These are phyloP conservation scores for Ajuga chamaepitys DNA, from an alignment of 257 asterid genomes.

Conservation along the genomic window DNA sequence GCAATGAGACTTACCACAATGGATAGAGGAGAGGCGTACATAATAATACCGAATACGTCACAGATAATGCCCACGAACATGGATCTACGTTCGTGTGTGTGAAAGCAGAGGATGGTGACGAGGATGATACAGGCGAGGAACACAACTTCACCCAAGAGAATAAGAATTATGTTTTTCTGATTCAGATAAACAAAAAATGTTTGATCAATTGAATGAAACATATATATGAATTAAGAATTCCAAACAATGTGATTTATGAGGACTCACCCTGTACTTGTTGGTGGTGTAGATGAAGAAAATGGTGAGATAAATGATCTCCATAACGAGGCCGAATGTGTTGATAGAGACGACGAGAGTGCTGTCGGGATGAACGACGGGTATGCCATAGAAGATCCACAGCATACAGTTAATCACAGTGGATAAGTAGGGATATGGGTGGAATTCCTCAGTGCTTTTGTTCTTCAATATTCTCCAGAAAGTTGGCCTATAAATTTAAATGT, in stretches of 20 bases:
- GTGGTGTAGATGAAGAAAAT: slow-evolving; percentile 18
- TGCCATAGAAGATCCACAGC: slow-evolving; percentile 65
- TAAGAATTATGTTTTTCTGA: slow-evolving; percentile 23
- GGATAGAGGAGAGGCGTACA: slow-evolving; percentile 62
- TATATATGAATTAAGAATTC: neutral
- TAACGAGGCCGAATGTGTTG: slow-evolving; percentile 35
- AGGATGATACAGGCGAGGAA: slow-evolving; percentile 12
- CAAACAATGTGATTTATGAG: too few relatives aligned
- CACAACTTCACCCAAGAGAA: slow-evolving; percentile 16
- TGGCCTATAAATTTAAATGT: slow-evolving; percentile 35
- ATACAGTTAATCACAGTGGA: slow-evolving; percentile 49
- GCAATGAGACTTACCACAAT: slow-evolving; percentile 31
- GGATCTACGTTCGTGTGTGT: slow-evolving; percentile 30
- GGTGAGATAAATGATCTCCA: slow-evolving; percentile 32
- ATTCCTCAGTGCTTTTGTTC: slow-evolving; percentile 49
- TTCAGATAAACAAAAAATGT: neutral
- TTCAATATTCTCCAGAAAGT: slow-evolving; percentile 40
- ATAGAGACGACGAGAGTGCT: slow-evolving; percentile 42
- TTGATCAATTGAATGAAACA: neutral
- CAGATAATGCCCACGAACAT: slow-evolving; percentile 46
- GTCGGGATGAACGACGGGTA: slow-evolving; percentile 54
- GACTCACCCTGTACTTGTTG: slow-evolving; percentile 30
- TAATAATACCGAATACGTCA: slow-evolving; percentile 42
- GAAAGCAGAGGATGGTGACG: slow-evolving; percentile 29
- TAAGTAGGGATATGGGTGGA: slow-evolving; percentile 66